Base-by-base conservation (phyloP, 2,329 filamentous ascomycete genomes). In the Fusarium pseudonygamai region DNA sequence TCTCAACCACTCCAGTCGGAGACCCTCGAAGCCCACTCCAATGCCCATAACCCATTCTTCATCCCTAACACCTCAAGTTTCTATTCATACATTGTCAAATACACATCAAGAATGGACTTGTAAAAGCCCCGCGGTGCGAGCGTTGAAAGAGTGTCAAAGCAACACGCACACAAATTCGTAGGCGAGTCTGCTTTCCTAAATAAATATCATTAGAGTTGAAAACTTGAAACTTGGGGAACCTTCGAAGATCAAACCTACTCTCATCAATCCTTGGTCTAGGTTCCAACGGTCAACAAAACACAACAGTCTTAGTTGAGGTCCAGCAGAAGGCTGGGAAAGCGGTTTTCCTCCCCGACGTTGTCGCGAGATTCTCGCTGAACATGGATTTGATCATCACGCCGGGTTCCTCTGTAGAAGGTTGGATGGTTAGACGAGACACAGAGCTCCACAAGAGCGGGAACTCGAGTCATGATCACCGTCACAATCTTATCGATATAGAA, bases 101-200 rank as follows among this genome's bases (percentile, higher is more conserved):
- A 26, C 12, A 20, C 4, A 14, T 11, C 9, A 16, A 42, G 9
- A 22, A 0, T 42, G 9, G 39, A 15, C 22, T 8, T 7, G 13
- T 10, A 40, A 10, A n/a, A 8, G 9, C 5, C 6, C 15, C 14
- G 0, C 7, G 40, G 6, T 6, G 7, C 22, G 6, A 26, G 16
- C 5, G 43, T 8, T 20, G 12, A 14, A 28, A 5, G 11, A 10
- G 8, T 14, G 7, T 28, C 12, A 46, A 28, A 46, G 18, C 18
- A 28, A 14, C 12, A 20, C 24, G 4, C 18, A 20, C 12, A 14
- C 24, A 5, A 24, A 46, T 10, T 14, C 10, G 0, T 2, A 7
- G 24, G 4, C 1, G 9, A 7, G 7, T 10, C 43, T 46, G 8
- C 24, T 46, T 14, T 28, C 43, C 18, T 46, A 3, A 14, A 2